Conservation (phyloP, 495 filamentous ascomycete species). For the Aspergillus leporis region DNA sequence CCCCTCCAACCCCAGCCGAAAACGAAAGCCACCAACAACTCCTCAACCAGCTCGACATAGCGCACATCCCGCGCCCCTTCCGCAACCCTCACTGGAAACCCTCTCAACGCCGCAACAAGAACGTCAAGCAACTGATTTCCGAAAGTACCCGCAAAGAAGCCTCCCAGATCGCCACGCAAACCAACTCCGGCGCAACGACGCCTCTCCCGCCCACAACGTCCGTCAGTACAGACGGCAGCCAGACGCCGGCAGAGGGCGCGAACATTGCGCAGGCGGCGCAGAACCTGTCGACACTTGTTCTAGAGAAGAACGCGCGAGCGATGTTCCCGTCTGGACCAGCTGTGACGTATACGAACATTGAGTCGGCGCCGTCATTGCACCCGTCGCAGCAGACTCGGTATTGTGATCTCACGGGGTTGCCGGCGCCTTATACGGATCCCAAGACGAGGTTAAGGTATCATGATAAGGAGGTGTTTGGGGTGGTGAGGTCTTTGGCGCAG, state of each 20-base stretch:
- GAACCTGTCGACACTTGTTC: conserved; percentile 78
- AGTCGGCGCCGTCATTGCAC: conserved; percentile 79
- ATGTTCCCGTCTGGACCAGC: conserved; percentile 56
- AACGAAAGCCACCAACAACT: conserved; percentile 58
- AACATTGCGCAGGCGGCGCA: conserved; percentile 84
- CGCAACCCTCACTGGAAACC: conserved; percentile 87
- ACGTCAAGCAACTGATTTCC: conserved; percentile 93
- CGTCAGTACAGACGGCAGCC: conserved; percentile 49
- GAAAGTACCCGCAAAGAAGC: conserved; percentile 84
- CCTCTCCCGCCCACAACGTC: conserved; percentile 58
- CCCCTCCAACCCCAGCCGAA: conserved; percentile 44
- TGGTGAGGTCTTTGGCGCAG: conserved; percentile 73
- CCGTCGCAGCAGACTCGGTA: conserved; percentile 76
- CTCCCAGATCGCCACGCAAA: conserved; percentile 74
- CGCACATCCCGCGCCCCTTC: conserved; percentile 77
- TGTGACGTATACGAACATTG: conserved; percentile 93
- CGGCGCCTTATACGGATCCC: conserved; percentile 86
- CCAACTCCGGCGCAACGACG: conserved; percentile 77
- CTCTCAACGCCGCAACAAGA: conserved; percentile 94
- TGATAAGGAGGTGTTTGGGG: conserved; percentile 82
- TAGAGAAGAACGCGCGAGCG: conserved; percentile 67
- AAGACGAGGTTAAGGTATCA: conserved; percentile 91
- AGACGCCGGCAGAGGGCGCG: conserved; percentile 61
- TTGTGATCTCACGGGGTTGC: conserved; percentile 91
- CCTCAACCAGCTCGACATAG: conserved; percentile 86